Base-by-base conservation (phyloP, 352 stramenopile species). In the Phytophthora palmivora region DNA sequence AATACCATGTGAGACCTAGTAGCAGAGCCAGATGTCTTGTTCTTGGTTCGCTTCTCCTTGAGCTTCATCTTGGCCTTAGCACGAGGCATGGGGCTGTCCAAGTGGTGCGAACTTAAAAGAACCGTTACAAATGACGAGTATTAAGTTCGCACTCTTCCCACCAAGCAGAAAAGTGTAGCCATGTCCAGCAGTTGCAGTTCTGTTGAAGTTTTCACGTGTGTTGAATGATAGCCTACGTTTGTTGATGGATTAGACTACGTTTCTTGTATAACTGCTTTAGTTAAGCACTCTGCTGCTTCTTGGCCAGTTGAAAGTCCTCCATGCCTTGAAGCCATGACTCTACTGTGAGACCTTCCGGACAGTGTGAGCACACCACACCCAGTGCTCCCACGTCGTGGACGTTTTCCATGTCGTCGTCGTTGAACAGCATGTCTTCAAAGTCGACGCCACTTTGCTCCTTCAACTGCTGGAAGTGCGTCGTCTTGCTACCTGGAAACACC, bases 381-480 rank as follows among this genome's bases (percentile, higher is more conserved):
- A 97, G 46, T 21, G 53, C 55, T 12, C 36, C 32, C 48, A 37
- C 48, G 22, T 56, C 48, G 22, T 56, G 33, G 4, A 45, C 34
- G 21, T 56, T 45, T 43, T 87, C 46, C 46, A 54, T 24, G 4
- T 54, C 46, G 19, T 54, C 96, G 77, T 98, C 96, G 72, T 98
- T 98, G 78, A 98, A 98, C 21, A 98, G 77, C 96, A 98, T 98
- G 54, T 95, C 79, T 62, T 96, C 79, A 12, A 54, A 54, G 19
- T 12, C 28, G 3, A 54, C 80, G 19, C 84, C 81, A 24, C 90
- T 98, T 14, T 90, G 37, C 51, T 97, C 79, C 47, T 43, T 74
- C 28, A 98, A 71, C 51, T 89, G 76, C 53, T 89, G 85, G 75
- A 98, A 98, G 78, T 98, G 96, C 39, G 84, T 79, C 46, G 72